Conservation (phyloP, 495 filamentous ascomycete species). For the Glarea lozoyensis region DNA sequence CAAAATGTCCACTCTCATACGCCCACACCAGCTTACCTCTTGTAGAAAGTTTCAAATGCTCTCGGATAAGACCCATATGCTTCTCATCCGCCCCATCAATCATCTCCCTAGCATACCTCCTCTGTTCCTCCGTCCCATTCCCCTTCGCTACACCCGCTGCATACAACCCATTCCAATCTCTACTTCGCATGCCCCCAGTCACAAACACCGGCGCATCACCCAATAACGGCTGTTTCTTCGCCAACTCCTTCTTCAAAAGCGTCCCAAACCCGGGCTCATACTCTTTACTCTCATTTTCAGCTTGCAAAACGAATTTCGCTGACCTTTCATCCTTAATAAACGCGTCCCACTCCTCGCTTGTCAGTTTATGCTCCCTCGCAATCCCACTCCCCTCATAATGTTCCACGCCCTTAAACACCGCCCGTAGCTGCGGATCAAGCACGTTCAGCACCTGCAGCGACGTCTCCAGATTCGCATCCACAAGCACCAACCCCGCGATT, state of each 20-base stretch:
- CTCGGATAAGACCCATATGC: slow-evolving; percentile 24
- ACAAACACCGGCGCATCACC: slow-evolving; percentile 15
- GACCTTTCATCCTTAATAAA: slow-evolving; percentile 1
- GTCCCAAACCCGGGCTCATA: slow-evolving; percentile 8
- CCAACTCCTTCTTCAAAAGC: slow-evolving; percentile 13
- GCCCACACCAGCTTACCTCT: slow-evolving; percentile 25
- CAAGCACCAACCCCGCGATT: slow-evolving; percentile 11
- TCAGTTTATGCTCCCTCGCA: slow-evolving; percentile 8
- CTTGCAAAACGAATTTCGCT: neutral
- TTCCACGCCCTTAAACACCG: slow-evolving; percentile 6
- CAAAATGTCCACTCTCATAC: slow-evolving; percentile 26
- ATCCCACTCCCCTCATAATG: neutral
- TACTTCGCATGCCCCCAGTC: slow-evolving; percentile 16
- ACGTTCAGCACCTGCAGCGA: slow-evolving; percentile 5
- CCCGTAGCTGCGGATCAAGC: slow-evolving; percentile 1
- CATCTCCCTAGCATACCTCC: slow-evolving; percentile 23
- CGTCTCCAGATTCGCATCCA: slow-evolving; percentile 10
- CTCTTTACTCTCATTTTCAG: slow-evolving; percentile 1
- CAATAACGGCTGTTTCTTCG: slow-evolving; percentile 6
- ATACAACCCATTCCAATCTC: slow-evolving; percentile 26
- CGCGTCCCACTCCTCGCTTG: slow-evolving; percentile 11
- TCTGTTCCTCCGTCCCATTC: slow-evolving; percentile 27
- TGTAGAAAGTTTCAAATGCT: slow-evolving; percentile 25
- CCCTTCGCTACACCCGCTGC: slow-evolving; percentile 25
- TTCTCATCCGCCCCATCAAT: slow-evolving; percentile 25